Evolutionary conservation across 805 yeast species (phyloP), one percentile per base, ranked within the genome.

Genomic region (Wickerhamomyces kurtzmanii): DNA sequence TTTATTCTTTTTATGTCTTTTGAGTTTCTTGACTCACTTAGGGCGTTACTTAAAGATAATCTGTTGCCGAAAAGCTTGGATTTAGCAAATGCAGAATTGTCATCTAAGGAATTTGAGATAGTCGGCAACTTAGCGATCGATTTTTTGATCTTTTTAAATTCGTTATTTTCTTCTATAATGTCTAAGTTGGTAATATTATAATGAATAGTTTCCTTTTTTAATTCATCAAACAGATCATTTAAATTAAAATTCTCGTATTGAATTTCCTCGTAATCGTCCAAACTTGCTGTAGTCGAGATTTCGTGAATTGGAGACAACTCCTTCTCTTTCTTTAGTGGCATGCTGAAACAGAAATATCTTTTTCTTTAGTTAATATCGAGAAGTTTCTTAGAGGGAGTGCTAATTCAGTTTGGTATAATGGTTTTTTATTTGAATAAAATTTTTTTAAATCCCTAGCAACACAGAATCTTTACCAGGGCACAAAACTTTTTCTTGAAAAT

Each of bases 101-200:
- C n/a, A n/a, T n/a, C n/a, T n/a, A n/a, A n/a, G n/a, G n/a, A n/a
- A n/a, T n/a, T n/a, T n/a, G n/a, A n/a, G 39, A 71, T 53, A 30
- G 59, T 65, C 28, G 65, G 75, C 25, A 57, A 54, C 15, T 30
- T 61, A 29, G 43, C 47, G 17, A 55, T 47, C 16, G 53, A 46
- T 24, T 38, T 47, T 39, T 50, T 62, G 32, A 69, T 46, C 31
- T 48, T 43, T 12, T 50, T 37, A 36, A 65, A 51, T 19, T 51
- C 51, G 12, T 48, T 48, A 23, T 38, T 28, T 5, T 31, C 25
- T 4, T 26, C 17, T n/a, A n/a, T n/a, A 12, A 21, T 13, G 6
- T 15, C 26, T 11, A 26, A 14, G 5, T 30, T 27, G 10, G 17
- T 27, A 5, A 15, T 17, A 18, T 15, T 23, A 6, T 18, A 7